Conservation (phyloP, 352 stramenopile genomes). For the Aphanomyces euteiches region DNA sequence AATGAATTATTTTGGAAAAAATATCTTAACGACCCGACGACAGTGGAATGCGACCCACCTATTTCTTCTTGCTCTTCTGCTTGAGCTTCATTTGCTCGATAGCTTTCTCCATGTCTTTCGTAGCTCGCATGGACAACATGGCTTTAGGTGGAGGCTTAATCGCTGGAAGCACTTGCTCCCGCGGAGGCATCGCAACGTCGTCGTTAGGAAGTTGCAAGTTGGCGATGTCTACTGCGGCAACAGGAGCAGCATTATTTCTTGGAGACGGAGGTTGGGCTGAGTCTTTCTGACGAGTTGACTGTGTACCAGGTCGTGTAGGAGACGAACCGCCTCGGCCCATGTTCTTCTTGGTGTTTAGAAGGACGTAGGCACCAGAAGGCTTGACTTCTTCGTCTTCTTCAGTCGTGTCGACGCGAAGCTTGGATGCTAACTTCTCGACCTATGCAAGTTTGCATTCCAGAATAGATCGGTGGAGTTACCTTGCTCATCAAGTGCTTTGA, state of each 20-base stretch:
- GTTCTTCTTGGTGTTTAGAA: conserved; percentile 41
- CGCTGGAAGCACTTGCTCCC: neutral
- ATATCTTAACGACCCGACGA: neutral
- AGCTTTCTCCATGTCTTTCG: conserved; percentile 26
- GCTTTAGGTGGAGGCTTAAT: neutral
- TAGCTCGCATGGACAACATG: conserved; percentile 10
- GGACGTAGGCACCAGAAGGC: conserved; percentile 43
- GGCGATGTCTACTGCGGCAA: neutral
- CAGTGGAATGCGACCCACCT: neutral
- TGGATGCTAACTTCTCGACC: conserved; percentile 11
- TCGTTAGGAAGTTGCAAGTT: neutral
- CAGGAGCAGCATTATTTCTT: neutral
- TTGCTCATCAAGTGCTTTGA: conserved; percentile 68
- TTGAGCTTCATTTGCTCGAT: conserved; percentile 24
- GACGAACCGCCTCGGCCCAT: conserved; percentile 32
- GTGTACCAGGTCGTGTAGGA: neutral
- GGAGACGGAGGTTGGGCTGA: neutral
- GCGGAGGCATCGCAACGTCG: neutral
- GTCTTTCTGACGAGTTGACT: neutral
- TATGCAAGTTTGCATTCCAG: neutral
- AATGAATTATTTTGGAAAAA: neutral
- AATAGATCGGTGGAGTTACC: conserved; percentile 32
- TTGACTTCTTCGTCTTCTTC: conserved; percentile 31
- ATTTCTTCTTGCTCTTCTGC: conserved; percentile 22
- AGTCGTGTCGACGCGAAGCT: conserved; percentile 17